Percentiles rank a stretch among this genome's conserved stretches.
These are phyloP conservation scores for Vigna hirtella DNA, from an alignment of 306 rosid species.

Conservation along the genomic window DNA sequence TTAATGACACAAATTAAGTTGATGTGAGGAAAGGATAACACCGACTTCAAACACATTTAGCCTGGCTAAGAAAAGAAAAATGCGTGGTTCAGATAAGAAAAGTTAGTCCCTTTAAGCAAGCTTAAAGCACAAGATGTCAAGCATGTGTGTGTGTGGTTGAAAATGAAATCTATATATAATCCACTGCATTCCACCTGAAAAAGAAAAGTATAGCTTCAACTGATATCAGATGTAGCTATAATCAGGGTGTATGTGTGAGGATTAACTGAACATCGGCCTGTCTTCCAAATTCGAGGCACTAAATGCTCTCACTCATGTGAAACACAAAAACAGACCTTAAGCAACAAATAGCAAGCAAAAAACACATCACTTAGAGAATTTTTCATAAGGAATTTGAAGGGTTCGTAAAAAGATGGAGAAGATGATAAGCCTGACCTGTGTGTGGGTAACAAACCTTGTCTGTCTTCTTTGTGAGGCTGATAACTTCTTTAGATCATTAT, in stretches of 20 bases:
- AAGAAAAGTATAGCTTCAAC: neutral
- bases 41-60: neutral
- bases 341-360: neutral
- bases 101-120: neutral
- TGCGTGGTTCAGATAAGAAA: neutral
- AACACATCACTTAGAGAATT: too few relatives aligned
- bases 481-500: neutral
- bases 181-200: slow-evolving; percentile 27
- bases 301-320: neutral
- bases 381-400: slow-evolving; percentile 40
- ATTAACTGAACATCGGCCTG: neutral
- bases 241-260: slow-evolving; percentile 7
- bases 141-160: neutral
- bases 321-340: neutral
- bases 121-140: neutral
- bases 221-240: neutral
- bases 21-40: neutral
- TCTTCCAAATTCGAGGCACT: slow-evolving; percentile 22
- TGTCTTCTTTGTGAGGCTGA: slow-evolving; percentile 59
- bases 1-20: neutral
- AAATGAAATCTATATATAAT: slow-evolving; percentile 27
- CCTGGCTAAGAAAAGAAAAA: neutral
- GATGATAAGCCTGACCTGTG: slow-evolving; percentile 67
- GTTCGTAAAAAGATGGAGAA: slow-evolving; percentile 61
- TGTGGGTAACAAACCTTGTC: slow-evolving; percentile 69